These are phyloP conservation scores for barrel medic (Medicago truncatula) DNA, from an alignment of 306 rosid species.

Conservation along the genomic window DNA sequence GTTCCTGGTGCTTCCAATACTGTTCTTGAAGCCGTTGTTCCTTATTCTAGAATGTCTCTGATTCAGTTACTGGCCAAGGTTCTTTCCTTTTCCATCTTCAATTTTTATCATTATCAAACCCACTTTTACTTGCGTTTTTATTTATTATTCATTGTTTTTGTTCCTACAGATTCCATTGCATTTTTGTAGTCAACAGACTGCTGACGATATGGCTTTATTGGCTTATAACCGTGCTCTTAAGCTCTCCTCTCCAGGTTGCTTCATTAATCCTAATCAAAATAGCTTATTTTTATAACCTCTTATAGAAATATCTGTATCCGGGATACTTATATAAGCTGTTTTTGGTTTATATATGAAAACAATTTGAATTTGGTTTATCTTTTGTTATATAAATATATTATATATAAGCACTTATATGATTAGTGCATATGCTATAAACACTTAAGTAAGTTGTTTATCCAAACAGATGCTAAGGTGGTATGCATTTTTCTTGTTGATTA, in stretches of 20 bases:
- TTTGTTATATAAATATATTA: background rate
- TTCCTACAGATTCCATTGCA: constrained; percentile 70
- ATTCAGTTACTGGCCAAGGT: constrained; percentile 88
- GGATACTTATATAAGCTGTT: too few species aligned
- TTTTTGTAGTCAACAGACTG: constrained; percentile 66
- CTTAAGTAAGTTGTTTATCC: background rate
- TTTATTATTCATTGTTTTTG: background rate
- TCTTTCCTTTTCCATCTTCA: background rate
- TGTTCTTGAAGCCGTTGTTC: constrained; percentile 78
- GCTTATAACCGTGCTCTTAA: constrained; percentile 96
- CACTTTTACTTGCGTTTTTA: background rate
- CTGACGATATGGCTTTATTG: constrained; percentile 83
- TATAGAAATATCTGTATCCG: background rate
- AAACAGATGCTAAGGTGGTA: constrained; percentile 8
- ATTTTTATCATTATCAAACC: background rate
- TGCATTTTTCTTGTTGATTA: constrained; percentile 45
- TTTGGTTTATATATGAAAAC: background rate
- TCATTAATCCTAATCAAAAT: background rate
- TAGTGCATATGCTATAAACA: background rate
- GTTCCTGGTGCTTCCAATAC: constrained; percentile 88
- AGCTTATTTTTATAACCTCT: background rate
- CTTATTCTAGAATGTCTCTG: constrained; percentile 75
- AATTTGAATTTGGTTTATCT: background rate
- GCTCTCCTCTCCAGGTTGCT: constrained; percentile 80
- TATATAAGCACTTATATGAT: background rate